Evolutionary conservation across 345 rosid species (phyloP), one percentile per base, ranked within the genome.

Genomic region (Carallia pectinifolia): DNA sequence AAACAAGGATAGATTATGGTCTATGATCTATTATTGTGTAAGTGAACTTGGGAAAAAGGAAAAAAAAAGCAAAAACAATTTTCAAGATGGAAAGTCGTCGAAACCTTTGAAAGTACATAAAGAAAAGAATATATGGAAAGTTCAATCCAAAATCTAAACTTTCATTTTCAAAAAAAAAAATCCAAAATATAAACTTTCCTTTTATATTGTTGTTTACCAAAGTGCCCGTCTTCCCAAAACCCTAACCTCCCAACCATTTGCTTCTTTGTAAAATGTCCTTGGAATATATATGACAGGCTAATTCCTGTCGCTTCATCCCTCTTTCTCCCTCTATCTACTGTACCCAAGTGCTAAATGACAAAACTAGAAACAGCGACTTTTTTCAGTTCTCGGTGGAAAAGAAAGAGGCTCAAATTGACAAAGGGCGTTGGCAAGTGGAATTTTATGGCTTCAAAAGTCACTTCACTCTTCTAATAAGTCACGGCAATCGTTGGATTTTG

Each of bases 261-360:
- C 67, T 70, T 44, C 66, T 54, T 60, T 64, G 7, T 61, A 72
- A 31, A 66, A 69, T 79, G 79, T n/a, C 62, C 30, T 40, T 62
- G 44, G 66, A 17, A 30, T 12, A 7, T 12, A 7, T 47, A 30
- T 19, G 30, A 16, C 13, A 30, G 53, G 13, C 53, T 2, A 7
- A 8, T n/a, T 27, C 30, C 64, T 62, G 1, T 7, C 37, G 1
- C 37, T 63, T 56, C 59, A 33, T 47, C 37, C 12, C 52, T 61
- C 60, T 59, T 38, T 61, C 60, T 59, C 47, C 64, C 39, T 74
- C 60, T 54, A 48, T 66, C 31, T 39, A 50, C 71, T 56, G 79
- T 74, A 70, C 66, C 66, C 30, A 63, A 76, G 85, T 82, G 87
- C 86, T 82, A 86, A 62, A 81, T 81, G 96, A 87, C 93, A 88